Base-by-base conservation (phyloP, 2,329 filamentous ascomycete species). In the Penicillium digitatum region DNA sequence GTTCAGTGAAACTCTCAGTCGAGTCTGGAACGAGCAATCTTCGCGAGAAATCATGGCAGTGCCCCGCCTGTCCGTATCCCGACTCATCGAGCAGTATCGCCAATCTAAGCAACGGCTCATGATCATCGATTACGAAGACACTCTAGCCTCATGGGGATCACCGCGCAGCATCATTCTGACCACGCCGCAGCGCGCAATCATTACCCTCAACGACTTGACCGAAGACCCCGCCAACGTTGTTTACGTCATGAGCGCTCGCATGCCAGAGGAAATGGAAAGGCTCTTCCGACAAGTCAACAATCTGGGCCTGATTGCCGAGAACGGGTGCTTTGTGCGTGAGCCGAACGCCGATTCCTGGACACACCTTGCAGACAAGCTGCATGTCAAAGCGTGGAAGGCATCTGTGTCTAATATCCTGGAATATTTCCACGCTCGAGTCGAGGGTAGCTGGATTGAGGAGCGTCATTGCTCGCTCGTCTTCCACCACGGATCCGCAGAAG, bases 111-210 rank as follows among this genome's bases (percentile, higher is more conserved):
- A 84, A 20, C 86, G 92, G 16, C 79, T 97, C 2, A 94, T 97
- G 72, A 86, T 97, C 61, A 80, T 97, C 42, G 93, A 97, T 68
- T 95, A 96, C 67, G 93, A 97, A 72, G 93, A 91, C 42, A 97
- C 93, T 0, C 78, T 97, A 8, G 89, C 94, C 40, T 90, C 87
- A 50, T 94, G 90, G 82, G 90, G 90, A 4, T 88, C 89, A 0
- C 87, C 90, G 53, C 88, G 85, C 57, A 88, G 89, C 67, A 93
- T 94, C 58, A 90, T 96, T 46, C 81, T 94, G 18, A 88, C 90
- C 48, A 95, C 89, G 61, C 91, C 91, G 3, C 88, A 94, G 76
- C 87, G 90, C 27, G 91, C 92, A 0, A 81, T 95, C 44, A 88
- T 92, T 57, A 85, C 90, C 0, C 75, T 97, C 14, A 91, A 88